phyloP scores from a whole-genome alignment of 2,329 filamentous ascomycete genomes.

The Epichloe bromicola region DNA sequence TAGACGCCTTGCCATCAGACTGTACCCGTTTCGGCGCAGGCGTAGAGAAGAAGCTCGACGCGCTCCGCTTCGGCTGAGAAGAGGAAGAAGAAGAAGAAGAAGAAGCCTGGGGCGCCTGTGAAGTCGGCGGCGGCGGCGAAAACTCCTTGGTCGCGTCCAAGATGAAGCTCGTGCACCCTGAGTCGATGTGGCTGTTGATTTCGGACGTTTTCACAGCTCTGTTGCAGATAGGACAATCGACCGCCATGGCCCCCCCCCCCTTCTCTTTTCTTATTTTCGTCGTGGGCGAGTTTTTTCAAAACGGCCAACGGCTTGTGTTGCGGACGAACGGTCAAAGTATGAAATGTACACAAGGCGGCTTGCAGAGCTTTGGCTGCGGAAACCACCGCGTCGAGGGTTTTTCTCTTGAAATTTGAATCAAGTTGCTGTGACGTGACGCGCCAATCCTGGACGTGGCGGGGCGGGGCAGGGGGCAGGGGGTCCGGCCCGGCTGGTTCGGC shows the following conservation, averaged over 20 bases:
- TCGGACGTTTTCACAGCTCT: slow-evolving; percentile 56
- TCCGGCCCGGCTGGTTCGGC: no score
- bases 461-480: no score
- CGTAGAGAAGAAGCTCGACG: slow-evolving; percentile 49
- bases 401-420: no score
- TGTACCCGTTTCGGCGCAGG: slow-evolving; percentile 41
- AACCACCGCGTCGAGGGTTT: no score
- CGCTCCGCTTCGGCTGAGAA: slow-evolving; percentile 38
- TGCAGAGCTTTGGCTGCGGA: no score
- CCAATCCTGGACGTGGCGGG: no score
- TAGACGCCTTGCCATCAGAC: slow-evolving; percentile 16
- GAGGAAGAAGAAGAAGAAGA: slow-evolving; percentile 3
- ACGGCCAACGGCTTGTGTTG: no score
- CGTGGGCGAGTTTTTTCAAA: no score
- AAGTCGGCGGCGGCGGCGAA: slow-evolving; percentile 17
- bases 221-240: slow-evolving; percentile 72
- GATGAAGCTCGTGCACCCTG: slow-evolving; percentile 57
- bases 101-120: slow-evolving; percentile 5
- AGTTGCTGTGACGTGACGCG: no score
- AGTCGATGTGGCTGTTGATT: slow-evolving; percentile 90
- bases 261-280: neutral
- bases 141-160: slow-evolving; percentile 31
- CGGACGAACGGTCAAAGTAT: no score
- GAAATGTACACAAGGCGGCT: no score
- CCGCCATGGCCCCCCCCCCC: slow-evolving; percentile 23